Base-by-base conservation (phyloP, 2,329 filamentous ascomycete species). In the Talaromyces rugulosus region DNA sequence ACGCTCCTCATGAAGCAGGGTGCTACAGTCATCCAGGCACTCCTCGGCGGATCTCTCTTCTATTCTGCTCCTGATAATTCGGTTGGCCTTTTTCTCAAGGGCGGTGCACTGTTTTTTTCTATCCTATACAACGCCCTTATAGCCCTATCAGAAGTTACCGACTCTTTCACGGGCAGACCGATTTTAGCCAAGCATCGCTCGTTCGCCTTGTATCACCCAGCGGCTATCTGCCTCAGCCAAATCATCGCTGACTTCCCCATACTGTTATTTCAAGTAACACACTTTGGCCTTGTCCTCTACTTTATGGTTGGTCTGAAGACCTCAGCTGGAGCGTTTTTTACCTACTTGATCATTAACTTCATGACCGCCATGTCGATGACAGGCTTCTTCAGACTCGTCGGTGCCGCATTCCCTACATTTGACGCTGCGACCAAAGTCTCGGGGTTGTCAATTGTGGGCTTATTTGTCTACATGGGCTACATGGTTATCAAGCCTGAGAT, bases 151-250 rank as follows among this genome's bases (percentile, higher is more conserved):
- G 91, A 95, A 82, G 95, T 96, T 72, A 77, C 95, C 36, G 92
- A 90, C 0, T 83, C 96, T 4, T 97, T 94, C 72, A 85, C 90
- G 2, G 92, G 96, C 83, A 88, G 93, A 42, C 89, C 90, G 1
- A 96, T 96, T 68, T 91, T 97, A 63, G 92, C 96, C 72, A 96
- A 96, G 74, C 93, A 97, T 69, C 80, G 83, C 59, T 87, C 89
- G 61, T 96, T 96, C 72, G 92, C 92, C n/a, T 82, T 96, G n/a
- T 96, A 96, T 70, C 93, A 96, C 70, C 92, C 93, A 0, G 92
- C 89, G 5, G 90, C 92, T 14, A 92, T 97, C 81, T 91, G 92
- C 18, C 82, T 91, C 62, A 87, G 90, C 0, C 95, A 90, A 6
- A 96, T 96, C 89, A 76, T 96, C 34, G 89, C 86, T 64, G 93